A percentile compares a stretch with the other conserved stretches of the same genome.
phyloP scores from a whole-genome alignment of 2,329 filamentous ascomycete species.

The Coniochaeta sp. region DNA sequence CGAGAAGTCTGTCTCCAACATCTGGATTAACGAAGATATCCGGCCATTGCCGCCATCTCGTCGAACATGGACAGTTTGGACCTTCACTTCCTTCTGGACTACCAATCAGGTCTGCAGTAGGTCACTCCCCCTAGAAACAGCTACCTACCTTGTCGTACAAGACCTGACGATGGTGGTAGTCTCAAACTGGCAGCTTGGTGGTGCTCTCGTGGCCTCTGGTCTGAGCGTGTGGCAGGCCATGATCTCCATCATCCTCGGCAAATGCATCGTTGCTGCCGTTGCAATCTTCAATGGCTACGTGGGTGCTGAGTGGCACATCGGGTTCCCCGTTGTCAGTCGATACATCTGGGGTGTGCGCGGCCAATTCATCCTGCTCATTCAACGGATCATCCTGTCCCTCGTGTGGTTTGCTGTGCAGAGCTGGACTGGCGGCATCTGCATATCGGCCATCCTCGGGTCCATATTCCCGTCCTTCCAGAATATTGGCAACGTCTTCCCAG shows the following conservation, averaged over 20 bases:
- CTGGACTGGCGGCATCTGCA: conserved; percentile 17
- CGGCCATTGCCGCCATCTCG: background rate
- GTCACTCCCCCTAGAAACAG: no score
- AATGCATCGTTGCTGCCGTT: conserved; percentile 23
- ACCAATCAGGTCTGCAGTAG: background rate
- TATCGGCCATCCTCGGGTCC: conserved; percentile 14
- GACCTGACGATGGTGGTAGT: background rate
- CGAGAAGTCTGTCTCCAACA: background rate
- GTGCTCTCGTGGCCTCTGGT: conserved; percentile 7
- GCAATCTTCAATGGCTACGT: conserved; percentile 26
- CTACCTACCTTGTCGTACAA: no score
- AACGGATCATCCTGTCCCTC: conserved; percentile 28
- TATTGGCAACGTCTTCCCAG: conserved; percentile 16
- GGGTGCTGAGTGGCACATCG: conserved; percentile 32
- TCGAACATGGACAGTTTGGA: background rate
- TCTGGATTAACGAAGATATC: background rate
- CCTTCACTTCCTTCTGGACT: background rate
- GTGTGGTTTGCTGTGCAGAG: conserved; percentile 31
- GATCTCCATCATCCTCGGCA: conserved; percentile 22
- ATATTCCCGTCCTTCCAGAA: conserved; percentile 17
- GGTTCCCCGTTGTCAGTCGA: conserved; percentile 31
- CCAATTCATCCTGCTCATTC: conserved; percentile 26
- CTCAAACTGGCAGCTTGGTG: conserved; percentile 3
- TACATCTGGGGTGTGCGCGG: conserved; percentile 33
- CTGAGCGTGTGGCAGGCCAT: conserved; percentile 9